Evolutionary conservation across 176 grass and related monocot genomes (phyloP), one percentile per base, ranked within the genome.

Genomic region (Zizania latifolia): DNA sequence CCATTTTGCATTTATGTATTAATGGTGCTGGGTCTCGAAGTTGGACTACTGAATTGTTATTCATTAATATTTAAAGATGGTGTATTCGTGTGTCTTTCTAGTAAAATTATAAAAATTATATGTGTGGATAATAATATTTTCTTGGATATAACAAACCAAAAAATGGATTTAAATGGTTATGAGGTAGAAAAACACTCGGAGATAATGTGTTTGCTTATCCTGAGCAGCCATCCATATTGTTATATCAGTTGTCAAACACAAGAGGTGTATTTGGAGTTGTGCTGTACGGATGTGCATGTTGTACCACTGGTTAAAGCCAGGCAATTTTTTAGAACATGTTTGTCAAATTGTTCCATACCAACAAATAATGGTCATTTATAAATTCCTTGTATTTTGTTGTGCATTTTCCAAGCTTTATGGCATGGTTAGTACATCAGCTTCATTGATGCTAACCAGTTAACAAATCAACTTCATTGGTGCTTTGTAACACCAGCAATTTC

Each of bases 321-420:
- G 34, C 46, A 50, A 45, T 16, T 58, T 60, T n/a, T 70, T 65
- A 79, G 36, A 46, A 22, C 34, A 54, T 80, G 27, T 59, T 32
- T 45, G 44, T 16, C 7, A n/a, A 12, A 58, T 26, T 29, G 1
- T 33, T 35, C 4, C 24, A 40, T 8, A 60, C 0, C 53, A 7
- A n/a, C n/a, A n/a, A n/a, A 33, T 19, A 16, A 19, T 29, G 33
- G 22, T 44, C 36, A 6, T 76, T 6, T 46, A 13, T 13, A 23
- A 37, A 44, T 24, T 59, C 58, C n/a, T 44, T 71, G 10, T 11
- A 37, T 61, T 33, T 80, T 36, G 19, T 70, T 26, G 39, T n/a
- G 12, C 26, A 71, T 10, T 4, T 69, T 4, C 28, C 14, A 57
- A 0, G 6, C 12, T 46, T 46, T 46, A 46, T 19, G 0, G 16